Conservation (phyloP, 495 filamentous ascomycete species). For the Xylaria sp. region DNA sequence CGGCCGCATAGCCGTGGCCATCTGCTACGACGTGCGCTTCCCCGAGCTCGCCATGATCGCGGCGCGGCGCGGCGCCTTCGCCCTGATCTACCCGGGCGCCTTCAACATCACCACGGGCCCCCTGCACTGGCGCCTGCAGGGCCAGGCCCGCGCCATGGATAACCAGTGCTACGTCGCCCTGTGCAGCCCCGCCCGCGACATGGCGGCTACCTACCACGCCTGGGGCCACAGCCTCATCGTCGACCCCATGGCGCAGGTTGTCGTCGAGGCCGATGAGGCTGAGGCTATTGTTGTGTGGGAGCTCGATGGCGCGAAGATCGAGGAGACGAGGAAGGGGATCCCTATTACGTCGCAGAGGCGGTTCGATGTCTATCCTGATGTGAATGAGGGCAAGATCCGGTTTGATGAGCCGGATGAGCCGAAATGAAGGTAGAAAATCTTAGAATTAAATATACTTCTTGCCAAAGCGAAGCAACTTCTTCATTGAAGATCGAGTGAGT, state of each 20-base stretch:
- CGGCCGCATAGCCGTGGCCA: constrained; percentile 82
- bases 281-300: constrained; percentile 82
- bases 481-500: not conserved
- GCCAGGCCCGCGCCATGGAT: constrained; percentile 84
- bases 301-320: constrained; percentile 72
- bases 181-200: constrained; percentile 88
- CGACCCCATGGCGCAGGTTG: constrained; percentile 85
- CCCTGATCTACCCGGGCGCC: constrained; percentile 89
- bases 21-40: constrained; percentile 98
- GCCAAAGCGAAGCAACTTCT: not conserved
- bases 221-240: constrained; percentile 90
- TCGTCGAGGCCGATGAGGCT: constrained; percentile 74
- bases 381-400: constrained; percentile 61
- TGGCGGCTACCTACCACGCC: constrained; percentile 79
- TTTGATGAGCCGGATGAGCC: constrained; percentile 15
- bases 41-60: constrained; percentile 93
- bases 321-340: constrained; percentile 80
- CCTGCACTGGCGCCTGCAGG: constrained; percentile 88
- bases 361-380: constrained; percentile 96
- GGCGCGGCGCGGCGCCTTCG: constrained; percentile 74
- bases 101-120: constrained; percentile 95
- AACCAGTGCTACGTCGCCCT: constrained; percentile 95
- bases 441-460: not conserved
- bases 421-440: not conserved
- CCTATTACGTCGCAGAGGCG: constrained; percentile 84